A percentile compares a stretch with the other conserved stretches of the same genome.
phyloP scores from a whole-genome alignment of 768 basidiomycete genomes.

The Xerocomellus dryophilus region DNA sequence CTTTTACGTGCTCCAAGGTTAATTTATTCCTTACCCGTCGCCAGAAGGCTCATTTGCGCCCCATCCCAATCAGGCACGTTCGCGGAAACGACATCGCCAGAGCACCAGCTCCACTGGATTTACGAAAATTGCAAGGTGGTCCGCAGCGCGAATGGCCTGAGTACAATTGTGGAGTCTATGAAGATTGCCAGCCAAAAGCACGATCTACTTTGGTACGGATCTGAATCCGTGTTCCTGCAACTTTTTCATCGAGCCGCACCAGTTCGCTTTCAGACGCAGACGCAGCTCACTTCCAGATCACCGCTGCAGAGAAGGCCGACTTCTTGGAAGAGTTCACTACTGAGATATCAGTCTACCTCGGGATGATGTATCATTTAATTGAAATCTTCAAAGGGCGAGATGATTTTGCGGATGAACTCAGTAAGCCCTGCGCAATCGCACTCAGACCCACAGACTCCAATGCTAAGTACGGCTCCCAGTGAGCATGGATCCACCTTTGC shows the following conservation, averaged over 20 bases:
- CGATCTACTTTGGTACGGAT: conserved; percentile 68
- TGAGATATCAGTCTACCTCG: conserved; percentile 90
- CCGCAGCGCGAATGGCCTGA: conserved; percentile 77
- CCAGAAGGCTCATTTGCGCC: conserved; percentile 8
- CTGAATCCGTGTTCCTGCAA: not conserved
- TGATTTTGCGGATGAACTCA: conserved; percentile 94
- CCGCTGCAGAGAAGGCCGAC: conserved; percentile 67
- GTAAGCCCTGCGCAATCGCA: conserved; percentile 47
- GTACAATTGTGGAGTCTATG: conserved; percentile 79
- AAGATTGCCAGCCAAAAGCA: conserved; percentile 88
- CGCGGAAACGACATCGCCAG: conserved; percentile 85
- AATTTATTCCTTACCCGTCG: not conserved
- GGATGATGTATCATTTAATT: conserved; percentile 92
- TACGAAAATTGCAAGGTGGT: conserved; percentile 91
- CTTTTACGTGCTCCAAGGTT: conserved; percentile 92
- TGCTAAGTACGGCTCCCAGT: conserved; percentile 48
- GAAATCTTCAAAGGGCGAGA: conserved; percentile 93
- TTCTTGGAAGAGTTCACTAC: conserved; percentile 87
- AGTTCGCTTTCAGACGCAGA: conserved; percentile 78
- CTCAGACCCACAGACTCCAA: not conserved
- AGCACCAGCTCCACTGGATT: conserved; percentile 95
- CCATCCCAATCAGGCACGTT: conserved; percentile 64
- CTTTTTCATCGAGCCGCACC: conserved; percentile 8
- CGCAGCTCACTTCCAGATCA: conserved; percentile 66
- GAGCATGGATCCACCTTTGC: conserved; percentile 92